Evolutionary conservation across 176 grass and related monocot genomes (phyloP).

Genomic region (Rhipidocladum racemiflorum): DNA sequence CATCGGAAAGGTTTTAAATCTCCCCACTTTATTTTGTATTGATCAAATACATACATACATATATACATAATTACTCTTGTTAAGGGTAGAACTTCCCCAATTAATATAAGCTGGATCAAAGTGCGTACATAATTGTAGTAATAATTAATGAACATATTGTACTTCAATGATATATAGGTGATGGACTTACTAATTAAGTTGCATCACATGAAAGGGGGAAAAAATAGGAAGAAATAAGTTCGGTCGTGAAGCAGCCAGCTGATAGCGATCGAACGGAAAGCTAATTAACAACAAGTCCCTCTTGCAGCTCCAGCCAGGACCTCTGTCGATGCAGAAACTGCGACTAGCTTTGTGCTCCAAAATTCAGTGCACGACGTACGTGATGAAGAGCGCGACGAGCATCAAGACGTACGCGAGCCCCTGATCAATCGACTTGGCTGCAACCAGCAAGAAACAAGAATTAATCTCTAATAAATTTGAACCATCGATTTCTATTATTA

Average conservation of each 20-base stretch:
- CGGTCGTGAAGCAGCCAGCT: background rate
- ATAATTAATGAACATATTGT: background rate
- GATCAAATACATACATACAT: background rate
- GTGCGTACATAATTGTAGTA: background rate
- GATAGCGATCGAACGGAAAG: background rate
- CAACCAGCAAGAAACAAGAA: background rate
- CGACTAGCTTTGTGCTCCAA: background rate
- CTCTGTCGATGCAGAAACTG: background rate
- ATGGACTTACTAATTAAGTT: background rate
- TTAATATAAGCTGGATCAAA: background rate
- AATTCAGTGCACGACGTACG: constrained; percentile 36
- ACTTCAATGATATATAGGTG: background rate
- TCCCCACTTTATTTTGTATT: background rate
- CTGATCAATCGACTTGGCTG: constrained; percentile 57
- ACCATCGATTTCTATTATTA: background rate
- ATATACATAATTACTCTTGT: background rate
- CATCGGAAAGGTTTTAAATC: background rate
- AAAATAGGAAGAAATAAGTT: background rate
- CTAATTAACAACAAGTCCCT: background rate
- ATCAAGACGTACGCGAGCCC: constrained; percentile 47
- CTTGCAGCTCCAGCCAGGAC: background rate
- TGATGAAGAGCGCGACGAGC: constrained; percentile 48
- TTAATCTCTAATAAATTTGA: background rate
- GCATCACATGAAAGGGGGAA: background rate
- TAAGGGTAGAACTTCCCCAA: background rate